These are phyloP conservation scores for Alternaria sp. DNA, from an alignment of 2,329 filamentous ascomycete species.

Conservation along the genomic window DNA sequence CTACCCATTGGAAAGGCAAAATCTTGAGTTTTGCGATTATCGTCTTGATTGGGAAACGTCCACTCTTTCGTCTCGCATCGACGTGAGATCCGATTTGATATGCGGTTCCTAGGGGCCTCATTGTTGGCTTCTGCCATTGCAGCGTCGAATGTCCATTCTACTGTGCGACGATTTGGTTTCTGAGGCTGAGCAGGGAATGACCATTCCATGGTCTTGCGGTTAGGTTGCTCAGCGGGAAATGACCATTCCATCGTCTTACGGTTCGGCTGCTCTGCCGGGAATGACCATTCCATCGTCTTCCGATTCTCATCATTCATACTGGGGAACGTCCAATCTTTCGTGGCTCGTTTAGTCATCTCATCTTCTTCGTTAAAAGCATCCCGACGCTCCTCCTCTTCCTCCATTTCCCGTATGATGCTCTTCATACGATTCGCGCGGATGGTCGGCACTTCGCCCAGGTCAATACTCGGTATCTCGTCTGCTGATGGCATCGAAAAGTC, in stretches of 20 bases:
- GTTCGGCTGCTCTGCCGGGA: conserved; percentile 51
- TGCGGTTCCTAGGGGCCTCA: conserved; percentile 41
- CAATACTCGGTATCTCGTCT: conserved; percentile 52
- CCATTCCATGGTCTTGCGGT: conserved; percentile 62
- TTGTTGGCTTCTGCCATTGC: conserved; percentile 54
- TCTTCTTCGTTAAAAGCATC: conserved; percentile 42
- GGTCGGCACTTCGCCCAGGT: conserved; percentile 62
- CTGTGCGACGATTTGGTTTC: conserved; percentile 54
- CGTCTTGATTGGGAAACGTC: conserved; percentile 35
- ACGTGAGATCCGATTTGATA: conserved; percentile 43
- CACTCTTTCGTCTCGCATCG: conserved; percentile 48
- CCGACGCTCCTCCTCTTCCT: conserved; percentile 53
- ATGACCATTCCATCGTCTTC: conserved; percentile 65
- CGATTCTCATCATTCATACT: conserved; percentile 53
- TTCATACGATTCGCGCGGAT: conserved; percentile 64
- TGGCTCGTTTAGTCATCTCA: conserved; percentile 50
- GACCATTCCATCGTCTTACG: conserved; percentile 58
- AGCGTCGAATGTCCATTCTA: conserved; percentile 60
- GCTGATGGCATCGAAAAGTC: conserved; percentile 59
- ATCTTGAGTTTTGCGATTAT: conserved; percentile 46
- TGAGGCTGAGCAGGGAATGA: conserved; percentile 54
- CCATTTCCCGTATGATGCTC: conserved; percentile 55
- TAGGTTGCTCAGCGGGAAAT: conserved; percentile 52
- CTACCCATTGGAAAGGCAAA: conserved; percentile 49
- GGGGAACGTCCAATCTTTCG: conserved; percentile 66